Evolutionary conservation across 2,329 filamentous ascomycete genomes (phyloP).

Genomic region (Spiromastix sp.): DNA sequence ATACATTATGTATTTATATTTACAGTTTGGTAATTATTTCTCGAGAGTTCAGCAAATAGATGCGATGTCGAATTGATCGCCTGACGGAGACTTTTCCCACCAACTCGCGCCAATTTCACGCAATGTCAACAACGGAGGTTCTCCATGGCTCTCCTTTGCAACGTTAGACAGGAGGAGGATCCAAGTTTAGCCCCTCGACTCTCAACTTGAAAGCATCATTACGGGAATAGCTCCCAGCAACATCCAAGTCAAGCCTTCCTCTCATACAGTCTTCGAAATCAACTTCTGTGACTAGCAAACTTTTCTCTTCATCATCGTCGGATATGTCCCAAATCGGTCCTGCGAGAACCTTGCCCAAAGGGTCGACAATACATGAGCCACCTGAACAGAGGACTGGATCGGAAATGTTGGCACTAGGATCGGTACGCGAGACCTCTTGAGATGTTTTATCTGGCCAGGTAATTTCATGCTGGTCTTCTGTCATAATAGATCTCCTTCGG

Average conservation of each 20-base stretch:
- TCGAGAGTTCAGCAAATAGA: too few species aligned
- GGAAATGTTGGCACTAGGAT: slow-evolving; percentile 5
- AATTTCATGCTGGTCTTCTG: slow-evolving; percentile 31
- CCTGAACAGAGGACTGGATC: slow-evolving; percentile 57
- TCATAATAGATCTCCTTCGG: slow-evolving; percentile 10
- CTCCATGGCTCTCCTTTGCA: background rate
- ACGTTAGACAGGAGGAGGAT: slow-evolving; percentile 41
- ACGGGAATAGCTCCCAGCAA: slow-evolving; percentile 75
- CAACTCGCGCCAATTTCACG: too few species aligned
- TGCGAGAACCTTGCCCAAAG: slow-evolving; percentile 66
- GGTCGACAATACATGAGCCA: slow-evolving; percentile 72
- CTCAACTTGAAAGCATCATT: slow-evolving; percentile 53
- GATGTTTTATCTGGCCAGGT: slow-evolving; percentile 30
- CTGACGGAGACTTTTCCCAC: too few species aligned
- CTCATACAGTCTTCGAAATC: slow-evolving; percentile 83
- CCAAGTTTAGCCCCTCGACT: slow-evolving; percentile 50
- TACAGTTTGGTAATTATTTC: too few species aligned
- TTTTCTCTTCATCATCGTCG: slow-evolving; percentile 40
- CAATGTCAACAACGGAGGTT: background rate
- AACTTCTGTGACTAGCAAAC: slow-evolving; percentile 60
- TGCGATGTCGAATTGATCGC: too few species aligned
- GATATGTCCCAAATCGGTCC: slow-evolving; percentile 69
- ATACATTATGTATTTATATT: too few species aligned
- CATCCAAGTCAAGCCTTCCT: slow-evolving; percentile 72
- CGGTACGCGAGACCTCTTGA: background rate